Base-by-base conservation (phyloP, 352 stramenopile genomes). In the Lagenidium giganteum region DNA sequence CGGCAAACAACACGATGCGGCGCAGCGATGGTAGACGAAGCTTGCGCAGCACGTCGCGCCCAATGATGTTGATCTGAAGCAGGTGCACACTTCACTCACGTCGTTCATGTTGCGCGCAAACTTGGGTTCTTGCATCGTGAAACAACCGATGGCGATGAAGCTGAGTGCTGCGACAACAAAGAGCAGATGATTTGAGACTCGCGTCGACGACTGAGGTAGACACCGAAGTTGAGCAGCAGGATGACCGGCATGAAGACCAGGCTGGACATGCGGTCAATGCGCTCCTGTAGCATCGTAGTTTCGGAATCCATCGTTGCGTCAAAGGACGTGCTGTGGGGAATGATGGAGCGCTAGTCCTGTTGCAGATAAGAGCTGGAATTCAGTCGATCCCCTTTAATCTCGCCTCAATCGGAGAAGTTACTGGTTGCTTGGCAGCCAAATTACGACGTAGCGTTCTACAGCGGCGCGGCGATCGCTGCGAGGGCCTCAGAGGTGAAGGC, bases 31-130 rank as follows among this genome's bases (percentile, higher is more conserved):
- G n/a, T n/a, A n/a, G n/a, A n/a, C n/a, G n/a, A n/a, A n/a, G n/a
- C n/a, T n/a, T n/a, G n/a, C n/a, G n/a, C 26, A 4, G 18, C 6
- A 24, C 3, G 36, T 42, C 8, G 16, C 9, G 20, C 16, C 23
- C 36, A 18, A 42, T 18, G 14, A 42, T 3, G n/a, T n/a, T n/a
- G n/a, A n/a, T 66, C 47, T 64, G 55, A 8, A 67, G 40, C 8
- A 70, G 52, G 60, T 30, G 20, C 52, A 67, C 13, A 45, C 53
- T 30, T 70, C 61, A 4, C 56, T 67, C 1, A 67, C 47, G 22
- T 67, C 57, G 33, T 70, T 67, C 24, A 70, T 60, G 18, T 34
- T 41, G 8, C 7, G 39, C 9, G 55, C 21, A 2, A 20, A 36
- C 16, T 36, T 36, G 1, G 31, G 35, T 13, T 21, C 32, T 9